A percentile compares a stretch with the other conserved stretches of the same genome.
Conservation (phyloP, 2,329 filamentous ascomycete genomes). For the Fusarium sp. region DNA sequence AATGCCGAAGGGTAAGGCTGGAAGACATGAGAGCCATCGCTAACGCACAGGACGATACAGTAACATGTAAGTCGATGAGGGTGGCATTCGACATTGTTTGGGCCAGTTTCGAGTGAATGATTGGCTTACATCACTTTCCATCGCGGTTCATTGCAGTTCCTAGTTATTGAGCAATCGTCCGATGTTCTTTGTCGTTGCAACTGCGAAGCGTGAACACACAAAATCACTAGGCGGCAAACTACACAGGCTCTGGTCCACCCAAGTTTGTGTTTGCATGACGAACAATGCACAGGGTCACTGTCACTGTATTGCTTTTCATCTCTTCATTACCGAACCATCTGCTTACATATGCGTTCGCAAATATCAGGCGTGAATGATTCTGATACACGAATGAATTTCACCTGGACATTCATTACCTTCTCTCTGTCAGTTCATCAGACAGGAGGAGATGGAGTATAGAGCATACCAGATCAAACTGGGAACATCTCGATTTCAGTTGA, state of each 20-base stretch:
- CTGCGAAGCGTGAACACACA: too few relatives aligned
- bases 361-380: not conserved
- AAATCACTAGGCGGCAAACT: too few relatives aligned
- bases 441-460: not conserved
- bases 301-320: not conserved
- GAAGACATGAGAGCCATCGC: rapidly evolving
- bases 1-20: rapidly evolving
- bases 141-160: not conserved
- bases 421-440: not conserved
- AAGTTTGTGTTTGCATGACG: not conserved
- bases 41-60: not conserved
- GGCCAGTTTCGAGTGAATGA: rapidly evolving
- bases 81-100: not conserved
- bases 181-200: not conserved
- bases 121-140: rapidly evolving
- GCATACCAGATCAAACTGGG: rapidly evolving
- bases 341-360: rapidly evolving
- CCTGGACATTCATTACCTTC: rapidly evolving
- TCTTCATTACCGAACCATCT: rapidly evolving
- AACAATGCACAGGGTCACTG: too few relatives aligned
- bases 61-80: rapidly evolving
- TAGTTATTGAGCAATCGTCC: rapidly evolving
- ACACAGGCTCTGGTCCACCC: too few relatives aligned
- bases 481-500: not conserved
- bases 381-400: too few relatives aligned